These are phyloP conservation scores for Saccharum hybrid DNA, from an alignment of 202 grass and related monocot genomes.

Conservation along the genomic window DNA sequence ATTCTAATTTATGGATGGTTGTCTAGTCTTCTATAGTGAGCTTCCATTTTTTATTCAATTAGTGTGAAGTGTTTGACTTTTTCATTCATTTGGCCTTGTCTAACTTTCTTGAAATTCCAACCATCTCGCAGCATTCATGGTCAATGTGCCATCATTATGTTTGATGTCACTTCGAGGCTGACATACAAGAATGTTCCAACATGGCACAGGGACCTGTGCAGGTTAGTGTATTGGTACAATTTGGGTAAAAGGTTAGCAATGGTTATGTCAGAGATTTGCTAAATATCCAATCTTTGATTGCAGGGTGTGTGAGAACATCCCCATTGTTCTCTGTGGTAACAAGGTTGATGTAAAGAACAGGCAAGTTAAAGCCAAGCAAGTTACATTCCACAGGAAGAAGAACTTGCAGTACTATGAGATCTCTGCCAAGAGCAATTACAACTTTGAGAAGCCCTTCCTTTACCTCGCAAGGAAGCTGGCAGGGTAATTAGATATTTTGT, in stretches of 20 bases:
- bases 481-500: slow-evolving; percentile 47
- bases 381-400: slow-evolving; percentile 79
- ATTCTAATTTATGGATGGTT: neutral
- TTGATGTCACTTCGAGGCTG: slow-evolving; percentile 70
- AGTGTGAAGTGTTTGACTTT: neutral
- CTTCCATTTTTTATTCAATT: neutral
- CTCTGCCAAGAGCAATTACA: slow-evolving; percentile 84
- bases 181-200: slow-evolving; percentile 78
- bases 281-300: slow-evolving; percentile 8
- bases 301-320: slow-evolving; percentile 80
- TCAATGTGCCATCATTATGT: slow-evolving; percentile 76
- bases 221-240: slow-evolving; percentile 32
- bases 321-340: slow-evolving; percentile 72
- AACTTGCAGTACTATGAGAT: slow-evolving; percentile 82
- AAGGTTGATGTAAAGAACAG: slow-evolving; percentile 78
- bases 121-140: slow-evolving; percentile 58
- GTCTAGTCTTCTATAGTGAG: neutral
- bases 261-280: neutral
- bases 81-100: neutral
- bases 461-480: slow-evolving; percentile 71
- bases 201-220: slow-evolving; percentile 76
- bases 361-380: slow-evolving; percentile 72
- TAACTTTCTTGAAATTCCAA: slow-evolving; percentile 20
- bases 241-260: neutral
- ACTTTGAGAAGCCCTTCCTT: slow-evolving; percentile 77